Evolutionary conservation across 208 protist species (phyloP).

Genomic region (Lotmaria passim): DNA sequence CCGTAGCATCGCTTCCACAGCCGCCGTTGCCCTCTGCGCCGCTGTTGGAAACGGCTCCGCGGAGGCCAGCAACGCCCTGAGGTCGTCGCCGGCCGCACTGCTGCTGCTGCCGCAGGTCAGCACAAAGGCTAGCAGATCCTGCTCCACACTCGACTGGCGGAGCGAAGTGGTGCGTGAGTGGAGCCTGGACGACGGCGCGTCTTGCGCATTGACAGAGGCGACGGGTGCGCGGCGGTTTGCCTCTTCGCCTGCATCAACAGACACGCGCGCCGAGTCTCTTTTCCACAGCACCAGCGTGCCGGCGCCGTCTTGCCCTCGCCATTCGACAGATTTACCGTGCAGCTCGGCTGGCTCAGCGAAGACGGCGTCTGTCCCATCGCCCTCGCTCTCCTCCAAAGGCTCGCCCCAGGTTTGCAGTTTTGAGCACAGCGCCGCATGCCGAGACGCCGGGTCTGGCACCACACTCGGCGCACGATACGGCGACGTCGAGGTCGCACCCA

Average conservation of each 20-base stretch:
- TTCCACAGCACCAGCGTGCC: slow-evolving; percentile 11
- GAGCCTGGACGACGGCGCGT: neutral
- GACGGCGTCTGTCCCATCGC: neutral
- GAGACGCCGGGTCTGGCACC: neutral
- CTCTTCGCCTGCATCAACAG: neutral
- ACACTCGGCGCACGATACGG: neutral
- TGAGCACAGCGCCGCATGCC: slow-evolving; percentile 18
- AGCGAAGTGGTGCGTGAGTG: neutral
- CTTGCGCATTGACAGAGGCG: neutral
- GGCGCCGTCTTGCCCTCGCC: neutral
- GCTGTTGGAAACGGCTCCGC: too few species aligned
- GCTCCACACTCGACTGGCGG: slow-evolving; percentile 11
- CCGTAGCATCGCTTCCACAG: slow-evolving; percentile 1
- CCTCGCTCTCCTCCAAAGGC: neutral
- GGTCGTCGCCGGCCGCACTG: neutral
- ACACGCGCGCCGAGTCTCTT: neutral
- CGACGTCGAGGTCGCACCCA: neutral
- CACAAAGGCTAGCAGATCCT: slow-evolving; percentile 28
- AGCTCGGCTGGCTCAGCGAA: neutral
- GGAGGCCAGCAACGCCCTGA: too few species aligned
- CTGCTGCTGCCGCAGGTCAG: slow-evolving; percentile 31
- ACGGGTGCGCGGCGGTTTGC: neutral
- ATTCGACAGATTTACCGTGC: too few species aligned
- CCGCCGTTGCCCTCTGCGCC: neutral
- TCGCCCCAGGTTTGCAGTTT: slow-evolving; percentile 19